phyloP scores from a whole-genome alignment of 129 eudicot species.

The Pittosporum tobira region DNA sequence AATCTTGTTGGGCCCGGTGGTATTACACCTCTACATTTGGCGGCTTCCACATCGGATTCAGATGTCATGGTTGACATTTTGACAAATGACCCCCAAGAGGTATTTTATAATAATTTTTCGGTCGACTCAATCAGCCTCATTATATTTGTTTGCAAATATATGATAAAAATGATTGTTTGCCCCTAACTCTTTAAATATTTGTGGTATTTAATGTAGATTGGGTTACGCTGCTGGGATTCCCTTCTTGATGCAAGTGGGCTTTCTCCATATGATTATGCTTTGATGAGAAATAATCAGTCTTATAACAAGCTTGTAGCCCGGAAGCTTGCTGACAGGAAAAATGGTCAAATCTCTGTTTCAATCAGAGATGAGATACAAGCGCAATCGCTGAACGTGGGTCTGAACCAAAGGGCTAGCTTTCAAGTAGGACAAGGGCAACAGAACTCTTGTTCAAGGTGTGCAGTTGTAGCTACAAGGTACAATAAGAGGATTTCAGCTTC shows the following conservation, averaged over 20 bases:
- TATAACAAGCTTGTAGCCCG: constrained; percentile 57
- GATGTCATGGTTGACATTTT: constrained; percentile 59
- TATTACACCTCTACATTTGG: constrained; percentile 84
- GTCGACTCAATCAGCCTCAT: neutral
- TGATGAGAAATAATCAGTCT: constrained; percentile 62
- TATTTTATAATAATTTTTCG: constrained; percentile 9
- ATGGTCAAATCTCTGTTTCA: constrained; percentile 60
- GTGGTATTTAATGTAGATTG: constrained; percentile 57
- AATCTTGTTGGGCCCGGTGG: constrained; percentile 87
- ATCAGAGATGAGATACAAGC: constrained; percentile 41
- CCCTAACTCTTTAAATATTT: too few species aligned
- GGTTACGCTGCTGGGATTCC: constrained; percentile 68
- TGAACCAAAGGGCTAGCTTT: constrained; percentile 12
- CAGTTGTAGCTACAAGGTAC: constrained; percentile 34
- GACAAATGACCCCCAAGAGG: constrained; percentile 82
- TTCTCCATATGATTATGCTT: constrained; percentile 67
- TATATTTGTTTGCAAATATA: too few species aligned
- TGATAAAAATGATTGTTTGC: too few species aligned
- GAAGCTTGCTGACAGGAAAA: constrained; percentile 50
- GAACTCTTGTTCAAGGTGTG: constrained; percentile 69
- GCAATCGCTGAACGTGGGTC: constrained; percentile 15
- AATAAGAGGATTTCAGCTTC: constrained; percentile 41
- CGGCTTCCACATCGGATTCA: constrained; percentile 53
- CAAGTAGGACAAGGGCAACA: constrained; percentile 14
- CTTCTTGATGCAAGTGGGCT: constrained; percentile 62